Conservation (phyloP, 2,329 filamentous ascomycete genomes). For the Diatrype stigma region DNA sequence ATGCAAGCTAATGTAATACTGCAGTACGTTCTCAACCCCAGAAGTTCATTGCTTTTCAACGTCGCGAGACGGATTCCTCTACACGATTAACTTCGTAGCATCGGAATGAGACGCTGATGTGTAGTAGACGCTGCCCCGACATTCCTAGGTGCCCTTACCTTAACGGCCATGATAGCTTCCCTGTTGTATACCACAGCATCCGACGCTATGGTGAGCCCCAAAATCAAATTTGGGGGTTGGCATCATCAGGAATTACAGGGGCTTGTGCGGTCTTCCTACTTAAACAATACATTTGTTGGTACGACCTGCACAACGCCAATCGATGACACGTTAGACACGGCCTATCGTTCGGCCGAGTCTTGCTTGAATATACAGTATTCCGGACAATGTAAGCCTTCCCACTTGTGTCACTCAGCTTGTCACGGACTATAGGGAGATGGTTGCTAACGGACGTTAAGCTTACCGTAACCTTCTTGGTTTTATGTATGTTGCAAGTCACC, state of each 20-base stretch:
- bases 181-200: conserved; percentile 75
- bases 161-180: conserved; percentile 61
- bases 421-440: too few species aligned
- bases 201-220: conserved; percentile 70
- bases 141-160: conserved; percentile 58
- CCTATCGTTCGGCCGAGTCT: conserved; percentile 38
- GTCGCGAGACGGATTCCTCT: background rate
- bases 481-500: conserved; percentile 27
- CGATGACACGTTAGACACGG: conserved; percentile 32
- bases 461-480: conserved; percentile 68
- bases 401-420: background rate
- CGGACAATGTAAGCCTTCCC: conserved; percentile 45
- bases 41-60: background rate
- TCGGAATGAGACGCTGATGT: background rate
- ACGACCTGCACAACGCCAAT: conserved; percentile 60
- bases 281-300: conserved; percentile 55
- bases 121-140: conserved; percentile 51
- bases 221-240: conserved; percentile 57
- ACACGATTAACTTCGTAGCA: background rate
- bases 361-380: conserved; percentile 68
- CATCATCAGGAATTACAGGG: conserved; percentile 48
- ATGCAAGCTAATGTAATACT: background rate
- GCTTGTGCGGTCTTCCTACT: conserved; percentile 57
- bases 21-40: background rate
- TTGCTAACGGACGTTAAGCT: conserved; percentile 25